Base-by-base conservation (phyloP, 306 rosid species). In the Leucaena leucocephala region DNA sequence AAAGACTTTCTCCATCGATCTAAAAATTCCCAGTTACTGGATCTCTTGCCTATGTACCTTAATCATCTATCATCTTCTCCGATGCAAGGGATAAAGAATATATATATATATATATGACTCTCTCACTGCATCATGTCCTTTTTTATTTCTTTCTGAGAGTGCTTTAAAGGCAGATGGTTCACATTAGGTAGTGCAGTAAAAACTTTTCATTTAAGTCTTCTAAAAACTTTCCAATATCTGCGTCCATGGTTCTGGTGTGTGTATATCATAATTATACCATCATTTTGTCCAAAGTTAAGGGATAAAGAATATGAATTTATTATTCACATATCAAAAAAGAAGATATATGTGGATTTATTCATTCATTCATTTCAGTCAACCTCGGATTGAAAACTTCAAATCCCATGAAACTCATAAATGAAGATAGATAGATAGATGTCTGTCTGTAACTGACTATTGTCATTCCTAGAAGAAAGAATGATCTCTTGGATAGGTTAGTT, bases 381-480 rank as follows among this genome's bases (percentile, higher is more conserved):
- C 79, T 73, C 36, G 69, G 78, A 74, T 54, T 54, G 42, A 66
- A 66, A 39, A 39, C 44, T 66, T 38, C 49, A 74, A 80, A 80
- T 42, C 75, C 75, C 77, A 79, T 71, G 58, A 39, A 38, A 19
- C 9, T 67, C 58, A 75, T 66, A 62, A 68, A 74, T n/a, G 71
- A 38, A 68, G 72, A n/a, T 40, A 66, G 72, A 34, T 54, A 54
- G 61, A 58, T 58, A 58, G 64, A 58, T 58, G 36, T 21, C 14
- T 67, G 34, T n/a, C 69, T 63, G 49, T 79, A 1, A 46, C 72
- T 79, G 78, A 71, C 43, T 38, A 50, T 43, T 64, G 27, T 38
- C 34, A 39, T 58, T 52, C 76, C 45, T 45, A 38, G 46, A 19
- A 38, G 27, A 27, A 27, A 27, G 70, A 19, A 49, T 75, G 76